Evolutionary conservation across 2,329 filamentous ascomycete genomes (phyloP).

Genomic region (Tolypocladium tundrense): DNA sequence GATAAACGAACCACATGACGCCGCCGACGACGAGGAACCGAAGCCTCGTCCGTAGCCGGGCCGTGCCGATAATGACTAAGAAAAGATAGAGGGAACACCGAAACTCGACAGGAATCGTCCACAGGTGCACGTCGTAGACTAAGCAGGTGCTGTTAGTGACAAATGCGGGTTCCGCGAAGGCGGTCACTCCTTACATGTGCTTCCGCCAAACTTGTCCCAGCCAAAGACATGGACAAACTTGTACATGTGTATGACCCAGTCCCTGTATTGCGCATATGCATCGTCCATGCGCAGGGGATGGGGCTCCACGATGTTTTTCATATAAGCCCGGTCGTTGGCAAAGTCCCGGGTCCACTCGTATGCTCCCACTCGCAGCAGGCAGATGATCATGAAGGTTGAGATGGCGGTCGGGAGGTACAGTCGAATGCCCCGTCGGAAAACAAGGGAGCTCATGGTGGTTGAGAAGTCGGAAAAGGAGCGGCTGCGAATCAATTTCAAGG

Average conservation of each 20-base stretch:
- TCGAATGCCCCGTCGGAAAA: conserved; percentile 41
- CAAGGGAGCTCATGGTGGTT: conserved; percentile 35
- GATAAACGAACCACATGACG: conserved; percentile 34
- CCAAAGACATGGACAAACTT: conserved; percentile 40
- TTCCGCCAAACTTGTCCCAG: conserved; percentile 37
- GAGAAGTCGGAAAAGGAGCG: conserved; percentile 28
- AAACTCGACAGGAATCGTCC: conserved; percentile 54
- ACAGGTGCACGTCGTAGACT: conserved; percentile 47
- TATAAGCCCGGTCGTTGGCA: conserved; percentile 28
- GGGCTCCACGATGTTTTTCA: conserved; percentile 38
- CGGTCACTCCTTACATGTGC: conserved; percentile 23
- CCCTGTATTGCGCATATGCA: conserved; percentile 26
- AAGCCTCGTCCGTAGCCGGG: conserved; percentile 29
- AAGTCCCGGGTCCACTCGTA: conserved; percentile 40
- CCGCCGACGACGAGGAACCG: conserved; percentile 31
- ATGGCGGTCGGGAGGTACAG: conserved; percentile 40
- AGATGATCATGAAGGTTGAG: conserved; percentile 37
- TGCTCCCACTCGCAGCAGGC: conserved; percentile 32
- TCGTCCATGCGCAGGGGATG: conserved; percentile 31
- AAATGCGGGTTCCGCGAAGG: background rate
- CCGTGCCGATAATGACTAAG: conserved; percentile 38
- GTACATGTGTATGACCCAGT: conserved; percentile 39
- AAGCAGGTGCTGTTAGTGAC: conserved; percentile 11
- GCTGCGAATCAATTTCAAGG: conserved; percentile 34
- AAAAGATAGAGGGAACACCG: conserved; percentile 48